These are phyloP conservation scores for Diaporthe nobilis DNA, from an alignment of 2,329 filamentous ascomycete species.

Conservation along the genomic window DNA sequence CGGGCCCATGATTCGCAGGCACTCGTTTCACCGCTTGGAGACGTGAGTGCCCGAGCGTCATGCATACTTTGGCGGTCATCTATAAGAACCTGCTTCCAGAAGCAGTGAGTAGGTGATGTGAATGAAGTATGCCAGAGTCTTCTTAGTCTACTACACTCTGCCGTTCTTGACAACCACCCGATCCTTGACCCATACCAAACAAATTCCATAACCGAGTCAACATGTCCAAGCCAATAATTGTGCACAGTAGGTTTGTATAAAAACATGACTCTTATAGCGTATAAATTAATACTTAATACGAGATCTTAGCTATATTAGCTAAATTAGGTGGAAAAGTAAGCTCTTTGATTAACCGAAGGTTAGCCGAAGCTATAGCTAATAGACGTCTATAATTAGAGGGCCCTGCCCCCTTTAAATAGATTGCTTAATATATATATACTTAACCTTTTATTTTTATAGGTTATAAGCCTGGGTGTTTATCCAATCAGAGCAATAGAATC, in stretches of 20 bases:
- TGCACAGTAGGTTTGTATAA: not conserved
- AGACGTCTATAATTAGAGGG: too few relatives aligned
- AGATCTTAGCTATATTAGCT: too few relatives aligned
- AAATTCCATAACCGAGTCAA: not conserved
- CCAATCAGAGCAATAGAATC: too few relatives aligned
- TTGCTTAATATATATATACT: too few relatives aligned
- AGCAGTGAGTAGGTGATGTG: not conserved
- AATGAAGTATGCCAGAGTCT: not conserved
- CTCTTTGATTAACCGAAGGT: too few relatives aligned
- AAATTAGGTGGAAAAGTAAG: too few relatives aligned
- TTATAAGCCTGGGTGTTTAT: too few relatives aligned
- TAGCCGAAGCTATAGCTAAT: too few relatives aligned
- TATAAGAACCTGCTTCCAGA: constrained; percentile 8
- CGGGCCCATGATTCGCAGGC: not conserved
- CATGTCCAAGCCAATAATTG: constrained; percentile 24
- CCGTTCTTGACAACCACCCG: not conserved
- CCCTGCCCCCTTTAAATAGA: too few relatives aligned
- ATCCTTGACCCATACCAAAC: not conserved
- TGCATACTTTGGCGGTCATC: not conserved
- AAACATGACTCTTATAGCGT: too few relatives aligned
- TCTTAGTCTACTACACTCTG: not conserved
- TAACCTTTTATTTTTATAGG: too few relatives aligned
- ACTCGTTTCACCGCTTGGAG: not conserved
- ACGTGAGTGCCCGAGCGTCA: not conserved
- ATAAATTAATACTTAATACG: too few relatives aligned